These are phyloP conservation scores for Exsudoporus floridanus DNA, from an alignment of 1,284 basidiomycete genomes.

Conservation along the genomic window DNA sequence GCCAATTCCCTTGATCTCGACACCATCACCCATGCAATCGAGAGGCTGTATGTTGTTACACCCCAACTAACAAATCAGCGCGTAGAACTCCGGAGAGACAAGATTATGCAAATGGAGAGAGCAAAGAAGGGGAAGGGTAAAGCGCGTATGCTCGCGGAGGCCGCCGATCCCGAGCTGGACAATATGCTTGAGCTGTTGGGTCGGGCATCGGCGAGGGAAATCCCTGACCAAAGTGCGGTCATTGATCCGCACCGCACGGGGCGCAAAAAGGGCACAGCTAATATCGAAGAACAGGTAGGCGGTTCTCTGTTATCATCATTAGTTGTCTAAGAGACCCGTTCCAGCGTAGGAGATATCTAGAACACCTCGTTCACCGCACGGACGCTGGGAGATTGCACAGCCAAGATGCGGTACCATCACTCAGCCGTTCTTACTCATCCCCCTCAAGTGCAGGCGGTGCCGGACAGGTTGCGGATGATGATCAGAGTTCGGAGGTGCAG, in stretches of 20 bases:
- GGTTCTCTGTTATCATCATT: not conserved
- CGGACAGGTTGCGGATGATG: not conserved
- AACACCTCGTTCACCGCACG: constrained; percentile 66
- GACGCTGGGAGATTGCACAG: constrained; percentile 63
- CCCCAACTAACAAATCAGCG: constrained; percentile 87
- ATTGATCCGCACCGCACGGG: constrained; percentile 57
- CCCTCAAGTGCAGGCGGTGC: not conserved
- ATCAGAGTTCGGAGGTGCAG: constrained; percentile 1
- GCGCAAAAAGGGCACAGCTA: constrained; percentile 49
- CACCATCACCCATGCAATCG: constrained; percentile 80
- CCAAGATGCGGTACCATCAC: constrained; percentile 57
- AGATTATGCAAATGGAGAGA: constrained; percentile 63
- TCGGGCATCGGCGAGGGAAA: constrained; percentile 64
- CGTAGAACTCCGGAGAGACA: constrained; percentile 72
- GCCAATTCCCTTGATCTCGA: constrained; percentile 76
- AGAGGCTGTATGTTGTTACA: constrained; percentile 76
- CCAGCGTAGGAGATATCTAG: constrained; percentile 70
- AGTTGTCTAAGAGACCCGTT: constrained; percentile 5
- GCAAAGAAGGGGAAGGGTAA: constrained; percentile 54
- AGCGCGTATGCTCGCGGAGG: constrained; percentile 16
- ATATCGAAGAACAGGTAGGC: constrained; percentile 61
- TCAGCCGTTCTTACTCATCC: constrained; percentile 6
- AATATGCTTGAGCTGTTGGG: constrained; percentile 69
- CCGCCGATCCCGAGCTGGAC: constrained; percentile 58
- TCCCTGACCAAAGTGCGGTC: constrained; percentile 67